Conservation (phyloP, 352 stramenopile species). For the Phytophthora tubulina region DNA sequence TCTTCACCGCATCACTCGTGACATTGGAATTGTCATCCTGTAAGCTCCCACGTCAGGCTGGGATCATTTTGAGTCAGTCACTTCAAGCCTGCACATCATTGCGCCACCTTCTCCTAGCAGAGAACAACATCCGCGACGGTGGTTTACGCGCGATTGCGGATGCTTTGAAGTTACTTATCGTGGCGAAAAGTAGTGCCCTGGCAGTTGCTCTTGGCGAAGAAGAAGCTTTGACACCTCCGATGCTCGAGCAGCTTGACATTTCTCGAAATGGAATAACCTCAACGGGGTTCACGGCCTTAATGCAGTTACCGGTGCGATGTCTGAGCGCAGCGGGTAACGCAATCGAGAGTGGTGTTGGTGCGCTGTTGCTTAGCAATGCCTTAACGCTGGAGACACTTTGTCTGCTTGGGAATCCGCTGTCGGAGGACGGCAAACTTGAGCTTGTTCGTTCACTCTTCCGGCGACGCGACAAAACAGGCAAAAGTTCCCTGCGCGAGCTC, state of each 20-base stretch:
- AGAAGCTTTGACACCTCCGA: not conserved
- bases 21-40: slow-evolving; percentile 63
- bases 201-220: slow-evolving; percentile 1
- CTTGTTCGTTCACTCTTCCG: slow-evolving; percentile 46
- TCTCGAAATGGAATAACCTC: slow-evolving; percentile 58
- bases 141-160: slow-evolving; percentile 62
- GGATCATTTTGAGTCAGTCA: slow-evolving; percentile 70
- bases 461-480: slow-evolving; percentile 30
- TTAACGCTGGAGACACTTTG: slow-evolving; percentile 41
- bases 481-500: slow-evolving; percentile 37
- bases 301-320: slow-evolving; percentile 28
- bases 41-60: slow-evolving; percentile 60
- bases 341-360: slow-evolving; percentile 44
- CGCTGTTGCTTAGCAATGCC: slow-evolving; percentile 35
- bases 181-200: slow-evolving; percentile 15
- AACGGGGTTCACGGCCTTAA: slow-evolving; percentile 42
- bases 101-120: slow-evolving; percentile 45
- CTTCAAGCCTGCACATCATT: slow-evolving; percentile 47
- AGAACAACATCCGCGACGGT: slow-evolving; percentile 69
- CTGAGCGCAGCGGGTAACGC: slow-evolving; percentile 46
- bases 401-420: slow-evolving; percentile 48
- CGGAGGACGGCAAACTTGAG: slow-evolving; percentile 47
- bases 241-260: slow-evolving; percentile 56
- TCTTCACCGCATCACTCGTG: slow-evolving; percentile 48
- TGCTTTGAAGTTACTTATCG: slow-evolving; percentile 42